Conservation (phyloP, 441 rosid genomes). For the Corymbia citriodora region DNA sequence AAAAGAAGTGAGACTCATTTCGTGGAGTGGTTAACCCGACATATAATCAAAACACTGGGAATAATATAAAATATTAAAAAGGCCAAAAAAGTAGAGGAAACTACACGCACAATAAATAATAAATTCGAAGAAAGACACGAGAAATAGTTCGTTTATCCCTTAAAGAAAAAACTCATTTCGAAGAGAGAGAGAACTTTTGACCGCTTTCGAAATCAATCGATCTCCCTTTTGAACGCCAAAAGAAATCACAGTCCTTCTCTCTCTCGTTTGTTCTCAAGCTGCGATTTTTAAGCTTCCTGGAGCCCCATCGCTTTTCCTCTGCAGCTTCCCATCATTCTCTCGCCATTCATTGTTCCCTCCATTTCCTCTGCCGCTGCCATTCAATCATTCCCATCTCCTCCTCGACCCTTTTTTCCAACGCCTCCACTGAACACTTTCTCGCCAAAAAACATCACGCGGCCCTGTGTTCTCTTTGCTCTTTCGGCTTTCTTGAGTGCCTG, state of each 20-base stretch:
- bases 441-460: background rate
- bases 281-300: background rate
- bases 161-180: background rate
- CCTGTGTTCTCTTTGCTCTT: background rate
- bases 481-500: background rate
- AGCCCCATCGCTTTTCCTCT: background rate
- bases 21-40: background rate
- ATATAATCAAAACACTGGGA: accelerated
- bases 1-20: background rate
- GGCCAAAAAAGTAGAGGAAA: background rate
- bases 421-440: background rate
- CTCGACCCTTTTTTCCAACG: background rate
- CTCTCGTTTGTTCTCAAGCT: background rate
- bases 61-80: background rate
- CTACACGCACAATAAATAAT: background rate
- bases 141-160: background rate
- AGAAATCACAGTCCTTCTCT: background rate
- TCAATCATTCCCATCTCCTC: background rate
- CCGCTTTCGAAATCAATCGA: background rate
- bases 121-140: background rate
- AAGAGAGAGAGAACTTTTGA: background rate
- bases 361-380: background rate
- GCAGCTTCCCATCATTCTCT: background rate
- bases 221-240: background rate
- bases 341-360: background rate